phyloP scores from a whole-genome alignment of 371 early-diverging fungal genomes.

The Nematocida homosporus region DNA sequence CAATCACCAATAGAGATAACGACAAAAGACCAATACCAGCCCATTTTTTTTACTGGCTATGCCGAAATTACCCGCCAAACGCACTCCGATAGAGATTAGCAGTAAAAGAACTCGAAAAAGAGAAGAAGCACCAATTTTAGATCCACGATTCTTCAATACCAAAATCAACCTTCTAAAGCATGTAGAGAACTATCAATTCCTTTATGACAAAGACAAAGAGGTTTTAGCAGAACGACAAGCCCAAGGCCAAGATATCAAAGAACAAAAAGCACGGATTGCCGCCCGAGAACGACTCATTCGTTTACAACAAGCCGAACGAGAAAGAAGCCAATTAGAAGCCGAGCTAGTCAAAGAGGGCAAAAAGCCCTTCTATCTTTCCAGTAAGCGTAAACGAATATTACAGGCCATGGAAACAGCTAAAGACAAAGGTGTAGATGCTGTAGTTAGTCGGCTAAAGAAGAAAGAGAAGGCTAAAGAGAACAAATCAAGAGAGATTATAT shows the following conservation, averaged over 20 bases:
- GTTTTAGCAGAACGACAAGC: background rate
- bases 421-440: slow-evolving; percentile 37
- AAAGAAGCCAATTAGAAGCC: slow-evolving; percentile 18
- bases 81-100: slow-evolving; percentile 25
- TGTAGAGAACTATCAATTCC: slow-evolving; percentile 22
- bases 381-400: slow-evolving; percentile 2
- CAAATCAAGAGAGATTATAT: slow-evolving; percentile 25
- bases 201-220: slow-evolving; percentile 39
- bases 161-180: background rate
- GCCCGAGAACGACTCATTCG: slow-evolving; percentile 23
- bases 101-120: slow-evolving; percentile 18
- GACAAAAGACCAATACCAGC: too few species aligned
- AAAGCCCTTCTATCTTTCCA: slow-evolving; percentile 41
- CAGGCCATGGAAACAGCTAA: slow-evolving; percentile 38
- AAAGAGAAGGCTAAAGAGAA: slow-evolving; percentile 47
- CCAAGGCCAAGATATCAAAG: slow-evolving; percentile 29
- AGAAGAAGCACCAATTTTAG: background rate
- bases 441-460: slow-evolving; percentile 26
- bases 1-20: too few species aligned
- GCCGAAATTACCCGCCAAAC: background rate
- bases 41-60: too few species aligned
- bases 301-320: slow-evolving; percentile 23
- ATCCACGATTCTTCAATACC: slow-evolving; percentile 28
- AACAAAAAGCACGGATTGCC: background rate
- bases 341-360: slow-evolving; percentile 46